Percentiles rank a stretch among this genome's conserved stretches.
phyloP scores from a whole-genome alignment of 495 filamentous ascomycete genomes.

The Acidiella bohemica region DNA sequence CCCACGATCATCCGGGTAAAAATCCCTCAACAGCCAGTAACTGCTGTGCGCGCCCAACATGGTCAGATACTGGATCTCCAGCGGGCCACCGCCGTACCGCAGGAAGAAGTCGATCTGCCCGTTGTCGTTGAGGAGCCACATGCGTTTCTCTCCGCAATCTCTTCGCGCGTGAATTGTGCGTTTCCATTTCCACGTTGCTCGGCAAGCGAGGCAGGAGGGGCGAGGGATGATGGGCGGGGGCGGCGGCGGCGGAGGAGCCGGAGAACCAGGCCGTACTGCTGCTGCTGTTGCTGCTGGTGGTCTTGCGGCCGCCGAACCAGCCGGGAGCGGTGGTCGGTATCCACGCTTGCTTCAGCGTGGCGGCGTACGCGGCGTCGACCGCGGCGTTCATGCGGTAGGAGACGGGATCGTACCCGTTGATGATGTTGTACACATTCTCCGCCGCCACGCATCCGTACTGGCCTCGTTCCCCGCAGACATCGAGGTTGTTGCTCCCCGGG shows the following conservation, averaged over 20 bases:
- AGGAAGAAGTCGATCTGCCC: constrained; percentile 87
- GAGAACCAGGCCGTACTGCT: constrained; percentile 25
- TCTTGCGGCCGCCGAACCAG: constrained; percentile 29
- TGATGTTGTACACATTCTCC: constrained; percentile 92
- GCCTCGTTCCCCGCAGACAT: constrained; percentile 61
- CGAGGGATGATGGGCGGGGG: too few relatives aligned
- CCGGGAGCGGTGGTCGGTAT: constrained; percentile 59
- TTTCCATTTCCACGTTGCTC: constrained; percentile 84
- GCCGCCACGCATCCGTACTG: constrained; percentile 82
- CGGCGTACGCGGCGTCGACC: constrained; percentile 66
- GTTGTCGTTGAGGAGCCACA: constrained; percentile 82
- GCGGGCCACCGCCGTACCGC: constrained; percentile 59
- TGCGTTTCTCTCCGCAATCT: constrained; percentile 82
- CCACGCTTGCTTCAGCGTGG: constrained; percentile 58
- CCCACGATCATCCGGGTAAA: constrained; percentile 74
- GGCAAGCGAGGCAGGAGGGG: constrained; percentile 46
- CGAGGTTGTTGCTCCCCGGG: constrained; percentile 19
- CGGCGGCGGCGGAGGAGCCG: too few relatives aligned
- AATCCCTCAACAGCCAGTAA: constrained; percentile 79
- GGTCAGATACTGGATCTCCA: constrained; percentile 91
- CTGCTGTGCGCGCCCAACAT: constrained; percentile 95
- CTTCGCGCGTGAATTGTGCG: constrained; percentile 83
- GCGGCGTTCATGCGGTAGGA: constrained; percentile 85
- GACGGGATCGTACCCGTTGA: constrained; percentile 51
- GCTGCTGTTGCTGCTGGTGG: constrained; percentile 7